Conservation (phyloP, 2,329 filamentous ascomycete genomes). For the Penicillium sp. region DNA sequence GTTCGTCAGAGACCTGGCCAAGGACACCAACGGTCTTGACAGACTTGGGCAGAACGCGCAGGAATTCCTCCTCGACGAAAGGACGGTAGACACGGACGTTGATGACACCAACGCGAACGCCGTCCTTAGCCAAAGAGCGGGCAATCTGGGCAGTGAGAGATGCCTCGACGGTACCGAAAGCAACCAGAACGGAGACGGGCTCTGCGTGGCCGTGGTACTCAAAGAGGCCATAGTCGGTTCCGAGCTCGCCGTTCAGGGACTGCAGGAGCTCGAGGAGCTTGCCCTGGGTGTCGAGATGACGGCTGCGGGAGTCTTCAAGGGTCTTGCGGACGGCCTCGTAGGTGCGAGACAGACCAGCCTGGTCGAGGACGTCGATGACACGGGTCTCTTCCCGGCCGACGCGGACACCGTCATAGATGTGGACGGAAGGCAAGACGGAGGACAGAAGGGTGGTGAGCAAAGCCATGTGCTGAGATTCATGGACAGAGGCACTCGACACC, state of each 20-base stretch:
- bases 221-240: conserved; percentile 84
- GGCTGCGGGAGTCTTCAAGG: conserved; percentile 56
- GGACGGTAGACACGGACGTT: conserved; percentile 90
- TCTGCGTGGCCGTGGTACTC: conserved; percentile 81
- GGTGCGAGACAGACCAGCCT: conserved; percentile 57
- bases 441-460: conserved; percentile 77
- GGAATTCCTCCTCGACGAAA: conserved; percentile 88
- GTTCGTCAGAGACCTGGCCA: conserved; percentile 71
- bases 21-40: conserved; percentile 71
- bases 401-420: conserved; percentile 79
- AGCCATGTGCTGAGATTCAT: conserved; percentile 92
- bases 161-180: conserved; percentile 84
- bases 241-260: conserved; percentile 79
- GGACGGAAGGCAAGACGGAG: conserved; percentile 68
- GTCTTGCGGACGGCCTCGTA: conserved; percentile 60
- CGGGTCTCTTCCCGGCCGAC: conserved; percentile 73
- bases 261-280: conserved; percentile 63
- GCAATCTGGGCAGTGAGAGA: conserved; percentile 77
- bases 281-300: conserved; percentile 60
- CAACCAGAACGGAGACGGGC: conserved; percentile 74
- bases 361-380: conserved; percentile 71
- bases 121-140: conserved; percentile 60
- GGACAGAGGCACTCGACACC: conserved; percentile 73
- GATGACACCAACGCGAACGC: conserved; percentile 72
- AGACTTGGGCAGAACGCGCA: conserved; percentile 67